These are phyloP conservation scores for Actinomortierella ambigua DNA, from an alignment of 371 early-diverging fungal species.

Conservation along the genomic window DNA sequence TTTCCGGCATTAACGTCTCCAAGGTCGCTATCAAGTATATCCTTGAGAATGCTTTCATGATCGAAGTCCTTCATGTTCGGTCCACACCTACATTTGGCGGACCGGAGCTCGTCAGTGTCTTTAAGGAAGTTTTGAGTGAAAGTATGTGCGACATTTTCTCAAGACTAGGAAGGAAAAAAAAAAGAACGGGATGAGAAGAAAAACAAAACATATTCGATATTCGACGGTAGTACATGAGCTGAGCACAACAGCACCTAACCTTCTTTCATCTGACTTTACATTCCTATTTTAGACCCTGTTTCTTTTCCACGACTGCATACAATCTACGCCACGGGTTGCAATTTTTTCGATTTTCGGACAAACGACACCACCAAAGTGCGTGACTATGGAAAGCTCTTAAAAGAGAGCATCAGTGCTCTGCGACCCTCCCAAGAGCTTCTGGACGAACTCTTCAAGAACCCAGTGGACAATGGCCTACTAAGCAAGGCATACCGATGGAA, in stretches of 20 bases:
- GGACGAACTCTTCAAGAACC: neutral
- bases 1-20: conserved; percentile 7
- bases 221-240: no score
- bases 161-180: no score
- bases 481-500: conserved; percentile 4
- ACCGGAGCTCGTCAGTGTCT: conserved; percentile 2
- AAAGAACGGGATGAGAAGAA: no score
- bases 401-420: neutral
- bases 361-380: neutral
- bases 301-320: neutral
- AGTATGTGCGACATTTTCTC: conserved; percentile 1
- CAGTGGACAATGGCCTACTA: neutral
- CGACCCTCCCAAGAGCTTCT: neutral
- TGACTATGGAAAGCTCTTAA: conserved; percentile 1
- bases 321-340: conserved; percentile 5
- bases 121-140: conserved; percentile 4
- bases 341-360: conserved; percentile 6
- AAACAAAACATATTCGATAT: no score
- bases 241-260: no score
- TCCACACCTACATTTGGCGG: conserved; percentile 7
- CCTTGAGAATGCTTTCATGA: neutral
- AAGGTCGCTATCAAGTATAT: neutral
- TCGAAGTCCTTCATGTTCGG: conserved; percentile 5
- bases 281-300: neutral
- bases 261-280: no score